Evolutionary conservation across 2,329 filamentous ascomycete species (phyloP), one percentile per base, ranked within the genome.

Genomic region (Didymella glomerata): DNA sequence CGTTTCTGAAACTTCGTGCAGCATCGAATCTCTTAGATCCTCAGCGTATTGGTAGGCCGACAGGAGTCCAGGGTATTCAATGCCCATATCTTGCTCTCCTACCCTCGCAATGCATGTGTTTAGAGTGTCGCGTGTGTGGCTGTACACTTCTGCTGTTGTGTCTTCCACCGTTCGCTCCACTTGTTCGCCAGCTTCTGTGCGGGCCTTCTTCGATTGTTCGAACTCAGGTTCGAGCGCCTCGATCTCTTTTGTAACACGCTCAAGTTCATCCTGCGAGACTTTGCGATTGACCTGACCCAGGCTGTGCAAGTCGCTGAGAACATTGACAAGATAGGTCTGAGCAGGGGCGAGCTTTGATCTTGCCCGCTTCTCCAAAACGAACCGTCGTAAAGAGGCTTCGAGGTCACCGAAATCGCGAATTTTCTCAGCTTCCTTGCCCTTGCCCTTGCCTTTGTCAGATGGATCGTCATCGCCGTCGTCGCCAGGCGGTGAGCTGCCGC

Each of bases 311-410:
- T 99, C 95, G 67, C 92, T 90, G 32, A 99, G 84, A 25, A 98
- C 90, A 76, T 99, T 99, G 69, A 96, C 82, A 1, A 99, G 86
- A 73, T 99, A 99, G 2, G 94, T 98, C 78, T 93, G 93, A 7
- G 95, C 95, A 5, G 95, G 95, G 1, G 95, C 94, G 60, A 99
- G 85, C 80, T 99, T 99, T 9, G 95, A 98, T 28, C 93, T 88
- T 47, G 95, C 93, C 55, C 95, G 88, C 82, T 98, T 98, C 75
- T 99, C 95, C 25, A 99, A 84, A 8, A 99, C 95, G 68, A 99
- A 99, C 44, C 93, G 88, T 59, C 95, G 87, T 36, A 99, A 79
- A 3, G 95, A 95, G 65, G 91, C 87, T 77, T 99, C 95, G 5
- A 99, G 84, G 52, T 90, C 89, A 71, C 94, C 90, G 73, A 99